phyloP scores from a whole-genome alignment of 208 protist species.

The Wallacemonas rigidus region DNA sequence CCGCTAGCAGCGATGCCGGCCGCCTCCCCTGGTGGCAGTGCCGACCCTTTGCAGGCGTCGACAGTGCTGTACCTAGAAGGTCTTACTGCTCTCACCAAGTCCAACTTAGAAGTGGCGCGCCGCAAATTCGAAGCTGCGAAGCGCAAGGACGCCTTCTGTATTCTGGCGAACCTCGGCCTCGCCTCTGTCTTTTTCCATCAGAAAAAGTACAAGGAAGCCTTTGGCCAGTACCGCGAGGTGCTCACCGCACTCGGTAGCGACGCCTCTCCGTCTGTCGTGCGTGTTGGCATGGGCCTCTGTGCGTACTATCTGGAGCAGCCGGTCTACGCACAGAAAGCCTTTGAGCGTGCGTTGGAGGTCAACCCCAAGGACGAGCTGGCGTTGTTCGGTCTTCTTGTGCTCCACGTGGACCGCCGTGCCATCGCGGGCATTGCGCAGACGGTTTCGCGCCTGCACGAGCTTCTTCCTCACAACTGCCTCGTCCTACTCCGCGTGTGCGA shows the following conservation, averaged over 20 bases:
- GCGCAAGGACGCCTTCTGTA: conserved; percentile 51
- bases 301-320: conserved; percentile 58
- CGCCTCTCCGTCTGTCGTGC: conserved; percentile 62
- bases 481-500: conserved; percentile 79
- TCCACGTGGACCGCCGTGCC: conserved; percentile 73
- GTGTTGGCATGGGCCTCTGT: conserved; percentile 86
- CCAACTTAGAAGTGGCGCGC: conserved; percentile 52
- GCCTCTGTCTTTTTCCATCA: conserved; percentile 69
- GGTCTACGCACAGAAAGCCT: conserved; percentile 53
- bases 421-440: conserved; percentile 56
- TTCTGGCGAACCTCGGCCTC: conserved; percentile 69
- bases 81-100: conserved; percentile 63
- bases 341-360: conserved; percentile 65
- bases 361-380: conserved; percentile 79
- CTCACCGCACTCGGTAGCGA: conserved; percentile 63
- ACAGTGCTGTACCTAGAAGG: conserved; percentile 66
- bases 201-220: conserved; percentile 70
- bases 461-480: conserved; percentile 71
- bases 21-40: not conserved
- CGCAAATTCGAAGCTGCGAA: conserved; percentile 66
- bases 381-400: conserved; percentile 65
- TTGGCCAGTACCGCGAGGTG: conserved; percentile 69
- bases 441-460: conserved; percentile 46
- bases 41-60: conserved; percentile 7
- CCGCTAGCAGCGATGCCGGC: conserved; percentile 1